These are phyloP conservation scores for Pisolithus sp. DNA, from an alignment of 768 basidiomycete genomes.

Conservation along the genomic window DNA sequence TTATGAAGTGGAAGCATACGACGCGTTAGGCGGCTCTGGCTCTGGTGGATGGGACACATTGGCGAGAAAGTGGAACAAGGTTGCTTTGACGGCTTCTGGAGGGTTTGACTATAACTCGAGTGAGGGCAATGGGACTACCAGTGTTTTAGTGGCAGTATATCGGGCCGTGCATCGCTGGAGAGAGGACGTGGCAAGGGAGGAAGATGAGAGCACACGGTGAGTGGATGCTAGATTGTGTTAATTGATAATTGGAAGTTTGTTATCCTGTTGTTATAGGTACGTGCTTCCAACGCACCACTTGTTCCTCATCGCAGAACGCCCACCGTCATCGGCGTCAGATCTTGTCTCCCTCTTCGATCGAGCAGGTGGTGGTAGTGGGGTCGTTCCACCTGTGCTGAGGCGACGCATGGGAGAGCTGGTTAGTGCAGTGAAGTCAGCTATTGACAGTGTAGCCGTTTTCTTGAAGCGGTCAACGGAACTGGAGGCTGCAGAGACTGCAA, in stretches of 20 bases:
- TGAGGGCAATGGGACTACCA: conserved; percentile 23
- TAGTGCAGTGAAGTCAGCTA: conserved; percentile 49
- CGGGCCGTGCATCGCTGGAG: conserved; percentile 76
- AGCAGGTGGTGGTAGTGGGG: conserved; percentile 14
- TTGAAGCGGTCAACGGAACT: background rate
- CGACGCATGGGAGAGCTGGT: conserved; percentile 58
- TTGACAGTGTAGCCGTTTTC: conserved; percentile 18
- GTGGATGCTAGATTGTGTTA: conserved; percentile 15
- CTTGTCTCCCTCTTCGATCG: conserved; percentile 52
- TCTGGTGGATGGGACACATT: conserved; percentile 72
- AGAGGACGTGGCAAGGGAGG: conserved; percentile 67
- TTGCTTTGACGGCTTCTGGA: conserved; percentile 27
- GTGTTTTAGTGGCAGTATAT: conserved; percentile 57
- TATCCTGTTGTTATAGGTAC: conserved; percentile 39
- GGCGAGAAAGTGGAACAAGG: conserved; percentile 80
- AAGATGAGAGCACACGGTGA: conserved; percentile 82
- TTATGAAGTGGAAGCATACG: conserved; percentile 67
- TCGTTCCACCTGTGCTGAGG: conserved; percentile 58
- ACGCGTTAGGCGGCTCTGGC: conserved; percentile 57
- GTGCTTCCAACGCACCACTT: conserved; percentile 70
- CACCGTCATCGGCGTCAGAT: conserved; percentile 58
- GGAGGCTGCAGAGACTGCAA: background rate
- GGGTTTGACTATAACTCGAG: conserved; percentile 27
- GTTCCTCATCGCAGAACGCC: conserved; percentile 65
- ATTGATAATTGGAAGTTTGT: background rate